These are phyloP conservation scores for Rhytidhysteron rufulum DNA, from an alignment of 2,329 filamentous ascomycete species.

Conservation along the genomic window DNA sequence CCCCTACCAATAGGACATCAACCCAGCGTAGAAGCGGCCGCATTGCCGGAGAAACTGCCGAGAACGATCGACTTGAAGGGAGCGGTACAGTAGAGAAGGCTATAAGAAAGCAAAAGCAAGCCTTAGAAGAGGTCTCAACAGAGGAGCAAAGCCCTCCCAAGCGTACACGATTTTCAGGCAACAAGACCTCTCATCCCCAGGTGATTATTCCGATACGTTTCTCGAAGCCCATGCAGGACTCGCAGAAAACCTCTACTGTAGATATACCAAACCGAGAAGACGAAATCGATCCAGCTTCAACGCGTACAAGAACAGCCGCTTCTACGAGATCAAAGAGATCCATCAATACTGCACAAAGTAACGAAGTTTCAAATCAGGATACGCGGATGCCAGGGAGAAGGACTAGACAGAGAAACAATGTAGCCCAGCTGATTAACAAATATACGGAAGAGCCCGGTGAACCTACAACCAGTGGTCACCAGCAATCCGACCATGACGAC, in stretches of 20 bases:
- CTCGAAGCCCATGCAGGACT: too few species aligned
- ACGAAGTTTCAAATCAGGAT: too few species aligned
- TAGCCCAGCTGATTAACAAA: not conserved
- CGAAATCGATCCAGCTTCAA: too few species aligned
- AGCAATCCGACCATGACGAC: not conserved
- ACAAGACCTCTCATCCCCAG: not conserved
- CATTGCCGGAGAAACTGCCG: slow-evolving; percentile 5
- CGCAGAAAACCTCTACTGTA: too few species aligned
- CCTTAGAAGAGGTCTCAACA: not conserved
- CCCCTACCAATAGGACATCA: not conserved
- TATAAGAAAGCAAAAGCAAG: slow-evolving; percentile 1
- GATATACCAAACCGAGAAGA: too few species aligned
- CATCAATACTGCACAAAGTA: too few species aligned
- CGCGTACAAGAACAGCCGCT: too few species aligned
- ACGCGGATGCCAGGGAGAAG: not conserved
- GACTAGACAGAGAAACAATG: not conserved
- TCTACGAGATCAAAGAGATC: too few species aligned
- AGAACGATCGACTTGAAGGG: slow-evolving; percentile 3
- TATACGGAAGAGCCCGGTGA: not conserved
- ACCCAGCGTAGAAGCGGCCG: slow-evolving; percentile 3
- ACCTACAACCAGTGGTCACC: not conserved
- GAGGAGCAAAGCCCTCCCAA: not conserved
- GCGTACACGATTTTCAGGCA: not conserved
- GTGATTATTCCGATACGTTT: not conserved
- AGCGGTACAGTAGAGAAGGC: slow-evolving; percentile 1